Conservation (phyloP, 2,329 filamentous ascomycete species). For the Pseudofabraea citricarpa region DNA sequence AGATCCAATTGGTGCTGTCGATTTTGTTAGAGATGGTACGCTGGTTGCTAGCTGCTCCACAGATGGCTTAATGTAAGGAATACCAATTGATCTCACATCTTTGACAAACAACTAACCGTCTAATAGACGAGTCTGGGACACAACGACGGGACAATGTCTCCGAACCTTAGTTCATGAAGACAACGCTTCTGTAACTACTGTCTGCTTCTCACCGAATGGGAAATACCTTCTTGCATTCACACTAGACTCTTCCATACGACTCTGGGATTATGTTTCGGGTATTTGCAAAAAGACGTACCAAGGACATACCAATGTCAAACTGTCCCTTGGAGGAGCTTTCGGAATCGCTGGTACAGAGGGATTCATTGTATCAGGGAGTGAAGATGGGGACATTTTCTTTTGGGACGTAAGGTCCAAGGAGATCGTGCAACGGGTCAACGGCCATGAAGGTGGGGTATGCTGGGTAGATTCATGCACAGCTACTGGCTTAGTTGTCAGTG, state of each 20-base stretch:
- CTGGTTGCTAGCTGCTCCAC: conserved; percentile 87
- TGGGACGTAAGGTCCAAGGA: conserved; percentile 91
- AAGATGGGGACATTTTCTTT: conserved; percentile 78
- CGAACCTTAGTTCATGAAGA: conserved; percentile 95
- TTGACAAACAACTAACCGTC: conserved; percentile 5
- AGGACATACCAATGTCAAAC: conserved; percentile 80
- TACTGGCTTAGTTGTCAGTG: conserved; percentile 50
- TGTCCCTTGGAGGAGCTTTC: conserved; percentile 81
- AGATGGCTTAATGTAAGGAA: conserved; percentile 81
- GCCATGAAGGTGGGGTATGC: conserved; percentile 55
- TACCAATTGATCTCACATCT: too few species aligned
- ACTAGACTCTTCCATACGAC: conserved; percentile 79
- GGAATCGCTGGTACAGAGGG: conserved; percentile 53
- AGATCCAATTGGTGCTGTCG: conserved; percentile 89
- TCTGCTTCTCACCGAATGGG: conserved; percentile 91
- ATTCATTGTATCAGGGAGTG: conserved; percentile 79
- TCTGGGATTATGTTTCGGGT: conserved; percentile 94
- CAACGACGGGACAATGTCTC: conserved; percentile 88
- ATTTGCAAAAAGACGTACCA: conserved; percentile 96
- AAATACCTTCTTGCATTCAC: conserved; percentile 90
- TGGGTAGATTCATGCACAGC: conserved; percentile 60
- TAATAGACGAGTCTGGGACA: conserved; percentile 83
- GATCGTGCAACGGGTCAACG: conserved; percentile 63
- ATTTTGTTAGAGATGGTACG: conserved; percentile 89
- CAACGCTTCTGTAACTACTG: conserved; percentile 82